phyloP scores from a whole-genome alignment of 2,329 filamentous ascomycete genomes.

The Hypoxylon sp. region DNA sequence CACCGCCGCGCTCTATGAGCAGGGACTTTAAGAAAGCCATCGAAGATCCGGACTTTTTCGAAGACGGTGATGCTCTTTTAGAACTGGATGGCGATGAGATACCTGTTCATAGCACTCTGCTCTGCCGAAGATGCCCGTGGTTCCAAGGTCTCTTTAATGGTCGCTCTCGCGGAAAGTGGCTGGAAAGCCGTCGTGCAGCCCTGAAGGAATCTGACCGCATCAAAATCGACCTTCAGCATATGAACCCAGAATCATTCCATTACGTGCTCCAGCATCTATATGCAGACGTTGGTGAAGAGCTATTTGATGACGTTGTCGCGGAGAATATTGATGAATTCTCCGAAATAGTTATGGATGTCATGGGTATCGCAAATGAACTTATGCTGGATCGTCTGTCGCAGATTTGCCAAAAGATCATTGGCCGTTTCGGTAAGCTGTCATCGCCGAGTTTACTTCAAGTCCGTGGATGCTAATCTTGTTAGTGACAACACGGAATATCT shows the following conservation, averaged over 20 bases:
- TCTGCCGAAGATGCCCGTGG: constrained; percentile 89
- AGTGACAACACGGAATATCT: constrained; percentile 86
- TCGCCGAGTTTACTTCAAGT: not conserved
- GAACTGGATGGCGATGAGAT: constrained; percentile 79
- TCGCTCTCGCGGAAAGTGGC: constrained; percentile 85
- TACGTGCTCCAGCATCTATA: constrained; percentile 86
- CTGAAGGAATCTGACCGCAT: constrained; percentile 60
- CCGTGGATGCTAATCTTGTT: constrained; percentile 42
- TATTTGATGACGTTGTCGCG: constrained; percentile 81
- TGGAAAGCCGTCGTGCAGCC: constrained; percentile 70
- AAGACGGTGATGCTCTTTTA: constrained; percentile 80
- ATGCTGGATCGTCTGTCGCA: constrained; percentile 94
- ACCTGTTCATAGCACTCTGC: constrained; percentile 76
- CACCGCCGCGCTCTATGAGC: constrained; percentile 69
- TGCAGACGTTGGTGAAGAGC: constrained; percentile 77
- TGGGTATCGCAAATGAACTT: constrained; percentile 89
- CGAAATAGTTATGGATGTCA: constrained; percentile 88
- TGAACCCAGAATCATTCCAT: constrained; percentile 75
- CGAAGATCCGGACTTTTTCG: constrained; percentile 74
- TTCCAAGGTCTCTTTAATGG: constrained; percentile 91
- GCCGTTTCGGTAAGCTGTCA: constrained; percentile 64
- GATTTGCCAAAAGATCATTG: constrained; percentile 85
- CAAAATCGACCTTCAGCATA: constrained; percentile 82
- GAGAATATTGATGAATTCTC: constrained; percentile 82
- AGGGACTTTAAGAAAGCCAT: constrained; percentile 76